Evolutionary conservation across 305 asterid genomes (phyloP).

Genomic region (Fraxinus latifolia): DNA sequence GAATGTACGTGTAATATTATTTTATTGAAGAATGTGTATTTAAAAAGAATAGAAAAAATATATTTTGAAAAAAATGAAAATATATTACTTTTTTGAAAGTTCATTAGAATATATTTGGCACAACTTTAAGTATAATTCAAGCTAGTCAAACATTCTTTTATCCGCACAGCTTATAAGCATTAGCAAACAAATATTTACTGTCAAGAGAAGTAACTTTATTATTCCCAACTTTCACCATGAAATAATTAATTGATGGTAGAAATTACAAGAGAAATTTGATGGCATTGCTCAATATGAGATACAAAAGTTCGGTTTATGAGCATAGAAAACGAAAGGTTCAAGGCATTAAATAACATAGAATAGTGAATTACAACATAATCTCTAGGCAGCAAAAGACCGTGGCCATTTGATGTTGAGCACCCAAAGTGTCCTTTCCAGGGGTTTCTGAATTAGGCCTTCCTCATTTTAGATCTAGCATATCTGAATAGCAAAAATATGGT

Average conservation of each 20-base stretch:
- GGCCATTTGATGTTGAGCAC: neutral
- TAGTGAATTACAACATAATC: neutral
- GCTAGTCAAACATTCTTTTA: neutral
- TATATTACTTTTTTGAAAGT: too few relatives aligned
- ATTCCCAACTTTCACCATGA: neutral
- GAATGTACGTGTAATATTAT: too few relatives aligned
- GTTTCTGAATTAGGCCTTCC: conserved; percentile 33
- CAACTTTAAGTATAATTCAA: neutral
- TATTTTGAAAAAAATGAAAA: too few relatives aligned
- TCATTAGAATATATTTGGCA: too few relatives aligned
- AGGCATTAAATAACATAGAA: neutral
- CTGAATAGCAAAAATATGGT: conserved; percentile 21
- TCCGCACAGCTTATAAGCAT: neutral
- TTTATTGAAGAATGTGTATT: too few relatives aligned
- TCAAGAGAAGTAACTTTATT: too few relatives aligned
- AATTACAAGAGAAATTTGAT: neutral
- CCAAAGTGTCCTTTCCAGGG: neutral
- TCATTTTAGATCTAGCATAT: conserved; percentile 59
- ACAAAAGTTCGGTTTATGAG: neutral
- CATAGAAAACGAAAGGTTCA: neutral
- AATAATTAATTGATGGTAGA: neutral
- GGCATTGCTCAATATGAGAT: neutral
- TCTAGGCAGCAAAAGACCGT: neutral
- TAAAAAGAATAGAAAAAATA: too few relatives aligned
- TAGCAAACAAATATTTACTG: neutral